Conservation (phyloP, 2,329 filamentous ascomycete genomes). For the Trichoderma sp. region DNA sequence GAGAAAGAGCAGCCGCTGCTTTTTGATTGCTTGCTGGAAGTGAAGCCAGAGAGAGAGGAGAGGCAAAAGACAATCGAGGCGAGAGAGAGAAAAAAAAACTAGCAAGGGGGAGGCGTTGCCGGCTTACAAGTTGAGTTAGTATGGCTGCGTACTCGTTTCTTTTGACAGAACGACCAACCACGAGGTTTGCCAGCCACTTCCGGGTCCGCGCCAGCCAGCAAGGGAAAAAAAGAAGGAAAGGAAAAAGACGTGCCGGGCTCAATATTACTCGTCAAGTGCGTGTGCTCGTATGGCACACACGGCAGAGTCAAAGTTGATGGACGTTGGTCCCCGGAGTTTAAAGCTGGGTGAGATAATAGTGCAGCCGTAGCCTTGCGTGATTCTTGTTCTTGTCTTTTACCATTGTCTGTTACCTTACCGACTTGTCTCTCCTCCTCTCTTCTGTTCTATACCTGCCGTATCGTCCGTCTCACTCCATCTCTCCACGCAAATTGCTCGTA, state of each 20-base stretch:
- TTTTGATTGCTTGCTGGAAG: background rate
- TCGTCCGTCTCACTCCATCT: background rate
- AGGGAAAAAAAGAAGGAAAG: background rate
- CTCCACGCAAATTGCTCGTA: background rate
- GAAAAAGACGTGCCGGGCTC: background rate
- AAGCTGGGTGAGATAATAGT: constrained; percentile 19
- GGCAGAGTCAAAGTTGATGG: background rate
- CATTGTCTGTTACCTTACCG: background rate
- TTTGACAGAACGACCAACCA: background rate
- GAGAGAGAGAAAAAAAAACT: background rate
- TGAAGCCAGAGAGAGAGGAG: background rate
- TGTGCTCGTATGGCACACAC: background rate
- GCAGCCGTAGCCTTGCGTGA: constrained; percentile 5
- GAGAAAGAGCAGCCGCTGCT: background rate
- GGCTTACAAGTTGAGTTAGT: background rate
- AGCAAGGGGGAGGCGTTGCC: background rate
- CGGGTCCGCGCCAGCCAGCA: constrained; percentile 9
- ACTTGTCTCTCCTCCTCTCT: background rate
- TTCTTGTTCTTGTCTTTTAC: background rate
- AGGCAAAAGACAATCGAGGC: background rate
- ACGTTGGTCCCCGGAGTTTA: background rate
- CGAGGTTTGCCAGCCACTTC: constrained; percentile 10
- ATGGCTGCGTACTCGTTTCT: background rate
- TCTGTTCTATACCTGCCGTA: background rate
- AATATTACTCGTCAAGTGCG: background rate